Percentiles rank a stretch among this genome's conserved stretches.
phyloP scores from a whole-genome alignment of 2,329 filamentous ascomycete species.

The Colletotrichum orbiculare region DNA sequence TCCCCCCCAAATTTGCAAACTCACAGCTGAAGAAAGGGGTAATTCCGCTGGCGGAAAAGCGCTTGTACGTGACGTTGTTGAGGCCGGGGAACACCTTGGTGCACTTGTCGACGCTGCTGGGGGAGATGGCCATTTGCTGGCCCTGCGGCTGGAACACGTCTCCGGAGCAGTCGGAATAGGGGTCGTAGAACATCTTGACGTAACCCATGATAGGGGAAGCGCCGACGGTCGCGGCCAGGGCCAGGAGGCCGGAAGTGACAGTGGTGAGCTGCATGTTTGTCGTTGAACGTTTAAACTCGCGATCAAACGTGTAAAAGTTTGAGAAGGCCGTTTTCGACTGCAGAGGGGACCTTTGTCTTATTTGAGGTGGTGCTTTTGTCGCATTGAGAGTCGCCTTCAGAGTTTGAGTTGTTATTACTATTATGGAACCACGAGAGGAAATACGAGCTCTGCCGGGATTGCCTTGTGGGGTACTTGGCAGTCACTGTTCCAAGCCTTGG shows the following conservation, averaged over 20 bases:
- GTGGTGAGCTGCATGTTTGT: constrained; percentile 20
- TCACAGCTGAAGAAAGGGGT: constrained; percentile 18
- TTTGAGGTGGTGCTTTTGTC: too few species aligned
- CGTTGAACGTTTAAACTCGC: not conserved
- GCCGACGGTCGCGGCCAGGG: constrained; percentile 15
- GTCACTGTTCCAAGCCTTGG: too few species aligned
- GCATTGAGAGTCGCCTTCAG: too few species aligned
- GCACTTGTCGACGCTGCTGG: constrained; percentile 4
- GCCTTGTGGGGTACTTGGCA: too few species aligned
- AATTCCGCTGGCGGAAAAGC: constrained; percentile 13
- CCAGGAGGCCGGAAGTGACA: constrained; percentile 13
- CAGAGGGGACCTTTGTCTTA: too few species aligned
- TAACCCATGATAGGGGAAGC: constrained; percentile 22
- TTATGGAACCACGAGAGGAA: too few species aligned
- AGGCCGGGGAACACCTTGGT: not conserved
- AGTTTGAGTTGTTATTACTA: too few species aligned
- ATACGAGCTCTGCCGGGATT: too few species aligned
- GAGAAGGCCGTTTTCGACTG: too few species aligned
- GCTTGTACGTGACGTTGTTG: constrained; percentile 21
- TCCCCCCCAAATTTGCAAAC: not conserved
- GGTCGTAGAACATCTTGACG: constrained; percentile 32
- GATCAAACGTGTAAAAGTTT: too few species aligned
- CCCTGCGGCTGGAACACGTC: not conserved
- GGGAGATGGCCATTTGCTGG: constrained; percentile 2
- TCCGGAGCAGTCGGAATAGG: constrained; percentile 11